Conservation (phyloP, 2,329 filamentous ascomycete genomes). For the Leptographium wingfieldii region DNA sequence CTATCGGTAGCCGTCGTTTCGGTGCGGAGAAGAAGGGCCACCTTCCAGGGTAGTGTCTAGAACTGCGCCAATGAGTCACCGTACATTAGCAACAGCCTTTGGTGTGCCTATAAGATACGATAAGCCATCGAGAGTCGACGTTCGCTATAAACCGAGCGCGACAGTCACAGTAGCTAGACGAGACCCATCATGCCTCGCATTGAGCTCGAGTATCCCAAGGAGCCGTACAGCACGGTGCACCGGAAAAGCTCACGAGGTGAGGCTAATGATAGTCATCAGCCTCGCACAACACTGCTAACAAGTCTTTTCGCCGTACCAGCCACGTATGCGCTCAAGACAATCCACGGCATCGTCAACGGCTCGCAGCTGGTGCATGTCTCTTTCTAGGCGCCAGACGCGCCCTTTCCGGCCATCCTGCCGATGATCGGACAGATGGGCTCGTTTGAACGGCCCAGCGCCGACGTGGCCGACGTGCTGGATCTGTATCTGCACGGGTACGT, state of each 20-base stretch:
- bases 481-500: slow-evolving; percentile 80
- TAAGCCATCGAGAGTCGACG: not conserved
- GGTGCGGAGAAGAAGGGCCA: too few species aligned
- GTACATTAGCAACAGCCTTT: not conserved
- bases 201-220: slow-evolving; percentile 49
- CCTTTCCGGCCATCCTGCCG: slow-evolving; percentile 66
- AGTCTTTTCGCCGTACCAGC: slow-evolving; percentile 27
- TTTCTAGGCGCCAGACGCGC: slow-evolving; percentile 50
- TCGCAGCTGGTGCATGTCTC: slow-evolving; percentile 69
- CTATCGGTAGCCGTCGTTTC: not conserved
- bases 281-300: not conserved
- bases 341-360: slow-evolving; percentile 64
- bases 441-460: slow-evolving; percentile 48
- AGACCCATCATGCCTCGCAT: slow-evolving; percentile 26
- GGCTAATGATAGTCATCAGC: not conserved
- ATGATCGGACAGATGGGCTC: slow-evolving; percentile 80
- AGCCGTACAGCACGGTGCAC: slow-evolving; percentile 52
- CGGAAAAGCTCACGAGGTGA: slow-evolving; percentile 52
- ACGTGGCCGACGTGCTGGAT: slow-evolving; percentile 52
- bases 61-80: not conserved
- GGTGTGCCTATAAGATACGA: not conserved
- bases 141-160: not conserved
- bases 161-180: not conserved
- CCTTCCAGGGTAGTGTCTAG: not conserved
- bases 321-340: slow-evolving; percentile 57